These are phyloP conservation scores for Coniosporium apollinis DNA, from an alignment of 495 filamentous ascomycete genomes.

Conservation along the genomic window DNA sequence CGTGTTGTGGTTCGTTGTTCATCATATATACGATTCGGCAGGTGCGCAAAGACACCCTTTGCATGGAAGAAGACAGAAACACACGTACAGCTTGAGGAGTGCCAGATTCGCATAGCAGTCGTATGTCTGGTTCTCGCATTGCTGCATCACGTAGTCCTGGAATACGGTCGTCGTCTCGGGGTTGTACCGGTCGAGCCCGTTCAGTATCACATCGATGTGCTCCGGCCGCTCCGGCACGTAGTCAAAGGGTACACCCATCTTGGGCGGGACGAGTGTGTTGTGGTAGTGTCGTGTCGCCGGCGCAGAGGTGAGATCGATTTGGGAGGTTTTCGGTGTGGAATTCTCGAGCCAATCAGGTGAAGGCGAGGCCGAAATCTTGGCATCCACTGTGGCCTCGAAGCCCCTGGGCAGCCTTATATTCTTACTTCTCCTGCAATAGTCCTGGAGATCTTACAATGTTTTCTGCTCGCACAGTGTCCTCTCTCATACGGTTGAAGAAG, in stretches of 20 bases:
- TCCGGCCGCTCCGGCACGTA: constrained; percentile 53
- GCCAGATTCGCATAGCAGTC: constrained; percentile 95
- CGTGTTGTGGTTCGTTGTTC: constrained; percentile 51
- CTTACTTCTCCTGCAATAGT: too few species aligned
- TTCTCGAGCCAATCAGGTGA: too few species aligned
- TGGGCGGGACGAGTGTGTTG: too few species aligned
- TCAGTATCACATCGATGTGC: constrained; percentile 78
- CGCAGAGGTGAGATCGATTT: too few species aligned
- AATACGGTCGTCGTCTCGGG: constrained; percentile 87
- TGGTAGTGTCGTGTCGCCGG: too few species aligned
- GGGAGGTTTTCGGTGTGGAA: too few species aligned
- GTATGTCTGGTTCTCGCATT: constrained; percentile 87
- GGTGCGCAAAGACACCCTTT: constrained; percentile 1
- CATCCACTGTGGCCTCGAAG: too few species aligned
- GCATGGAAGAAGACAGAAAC: constrained; percentile 5
- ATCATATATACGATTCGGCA: constrained; percentile 32
- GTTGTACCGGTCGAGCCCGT: constrained; percentile 95
- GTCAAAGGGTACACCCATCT: constrained; percentile 35
- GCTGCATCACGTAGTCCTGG: constrained; percentile 85
- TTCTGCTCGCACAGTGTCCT: too few species aligned
- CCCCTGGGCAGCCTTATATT: too few species aligned
- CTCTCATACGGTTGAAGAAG: too few species aligned
- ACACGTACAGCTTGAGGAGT: constrained; percentile 87
- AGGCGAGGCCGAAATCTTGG: too few species aligned
- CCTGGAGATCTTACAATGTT: too few species aligned